Evolutionary conservation across 305 asterid genomes (phyloP).

Genomic region (Fraxinus nigra): DNA sequence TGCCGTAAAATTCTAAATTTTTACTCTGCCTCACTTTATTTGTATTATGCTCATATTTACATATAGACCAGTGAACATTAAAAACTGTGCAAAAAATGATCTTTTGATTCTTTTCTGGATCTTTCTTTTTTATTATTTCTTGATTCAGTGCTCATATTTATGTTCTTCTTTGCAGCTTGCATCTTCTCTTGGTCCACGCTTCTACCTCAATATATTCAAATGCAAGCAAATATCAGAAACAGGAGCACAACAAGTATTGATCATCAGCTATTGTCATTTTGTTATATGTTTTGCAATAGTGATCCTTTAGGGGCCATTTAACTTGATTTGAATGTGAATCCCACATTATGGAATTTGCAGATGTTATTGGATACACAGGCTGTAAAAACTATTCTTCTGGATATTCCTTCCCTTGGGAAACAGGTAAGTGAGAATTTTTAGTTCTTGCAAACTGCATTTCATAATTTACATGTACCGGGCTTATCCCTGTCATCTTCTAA

Average conservation of each 20-base stretch:
- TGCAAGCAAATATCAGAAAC: conserved; percentile 99
- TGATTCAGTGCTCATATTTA: conserved; percentile 25
- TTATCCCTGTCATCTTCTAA: conserved; percentile 3
- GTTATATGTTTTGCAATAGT: background rate
- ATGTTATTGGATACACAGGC: conserved; percentile 98
- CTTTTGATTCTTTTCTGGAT: background rate
- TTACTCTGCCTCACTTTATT: background rate
- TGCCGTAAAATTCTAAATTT: background rate
- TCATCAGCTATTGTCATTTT: conserved; percentile 20
- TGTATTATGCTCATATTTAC: background rate
- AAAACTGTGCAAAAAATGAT: background rate
- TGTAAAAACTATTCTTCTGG: conserved; percentile 90
- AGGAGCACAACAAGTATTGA: conserved; percentile 90
- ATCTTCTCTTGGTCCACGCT: conserved; percentile 95
- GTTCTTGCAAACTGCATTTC: background rate
- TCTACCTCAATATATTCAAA: conserved; percentile 90
- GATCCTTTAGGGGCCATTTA: background rate
- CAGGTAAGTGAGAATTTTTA: conserved; percentile 50
- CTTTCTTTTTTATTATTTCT: conserved; percentile 3
- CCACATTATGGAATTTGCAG: conserved; percentile 42
- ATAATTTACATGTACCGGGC: background rate
- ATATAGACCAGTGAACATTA: background rate
- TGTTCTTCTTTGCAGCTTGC: conserved; percentile 69
- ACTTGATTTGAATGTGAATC: background rate
- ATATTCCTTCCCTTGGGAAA: conserved; percentile 88